These are phyloP conservation scores for Sphaerulina vaccinii DNA, from an alignment of 2,329 filamentous ascomycete species.

Conservation along the genomic window DNA sequence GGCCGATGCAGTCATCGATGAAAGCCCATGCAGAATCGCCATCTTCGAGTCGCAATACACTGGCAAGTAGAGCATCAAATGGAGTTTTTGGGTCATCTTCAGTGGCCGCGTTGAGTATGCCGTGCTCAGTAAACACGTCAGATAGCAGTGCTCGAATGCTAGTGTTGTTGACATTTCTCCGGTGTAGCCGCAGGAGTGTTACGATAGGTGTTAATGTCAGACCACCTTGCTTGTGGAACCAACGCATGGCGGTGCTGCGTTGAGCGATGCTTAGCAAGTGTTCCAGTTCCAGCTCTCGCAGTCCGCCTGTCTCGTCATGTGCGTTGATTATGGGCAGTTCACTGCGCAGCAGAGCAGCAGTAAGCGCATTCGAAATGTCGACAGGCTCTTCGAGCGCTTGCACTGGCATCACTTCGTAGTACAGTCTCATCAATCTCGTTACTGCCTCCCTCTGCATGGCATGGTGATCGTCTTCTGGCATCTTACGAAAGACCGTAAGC, in stretches of 20 bases:
- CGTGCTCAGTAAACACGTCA: conserved; percentile 62
- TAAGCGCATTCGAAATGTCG: conserved; percentile 77
- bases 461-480: conserved; percentile 59
- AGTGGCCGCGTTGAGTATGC: conserved; percentile 56
- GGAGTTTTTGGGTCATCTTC: conserved; percentile 36
- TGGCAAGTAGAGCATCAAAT: conserved; percentile 50
- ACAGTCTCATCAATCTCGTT: conserved; percentile 77
- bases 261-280: conserved; percentile 78
- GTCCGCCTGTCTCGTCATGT: conserved; percentile 48
- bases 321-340: conserved; percentile 21
- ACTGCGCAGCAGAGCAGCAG: conserved; percentile 60
- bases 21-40: conserved; percentile 61
- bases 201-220: conserved; percentile 68
- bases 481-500: conserved; percentile 69
- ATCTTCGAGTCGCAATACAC: conserved; percentile 32
- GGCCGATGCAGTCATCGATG: conserved; percentile 76
- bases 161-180: conserved; percentile 44
- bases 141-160: conserved; percentile 30
- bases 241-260: conserved; percentile 79
- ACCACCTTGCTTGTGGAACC: conserved; percentile 74
- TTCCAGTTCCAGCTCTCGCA: conserved; percentile 72
- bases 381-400: conserved; percentile 80
- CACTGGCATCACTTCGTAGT: conserved; percentile 78
- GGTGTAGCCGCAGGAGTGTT: conserved; percentile 63
- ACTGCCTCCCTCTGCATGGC: conserved; percentile 73